Conservation (phyloP, 208 protist species). For the Leishmania tarentolae region DNA sequence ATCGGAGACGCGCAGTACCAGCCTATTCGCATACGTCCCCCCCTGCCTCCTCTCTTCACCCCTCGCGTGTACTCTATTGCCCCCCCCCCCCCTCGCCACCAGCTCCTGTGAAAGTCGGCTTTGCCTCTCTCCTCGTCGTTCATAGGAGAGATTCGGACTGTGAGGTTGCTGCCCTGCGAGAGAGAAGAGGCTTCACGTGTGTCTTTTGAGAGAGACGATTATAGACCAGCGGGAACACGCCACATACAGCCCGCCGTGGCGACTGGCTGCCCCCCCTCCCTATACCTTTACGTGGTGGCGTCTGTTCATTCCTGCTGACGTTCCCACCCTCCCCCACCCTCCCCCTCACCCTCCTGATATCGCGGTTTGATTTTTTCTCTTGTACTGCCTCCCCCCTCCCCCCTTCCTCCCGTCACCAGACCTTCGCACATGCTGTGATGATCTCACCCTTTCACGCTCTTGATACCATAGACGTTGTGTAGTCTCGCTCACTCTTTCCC, state of each 20-base stretch:
- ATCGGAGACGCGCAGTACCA: not conserved
- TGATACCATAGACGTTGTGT: not conserved
- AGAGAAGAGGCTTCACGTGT: not conserved
- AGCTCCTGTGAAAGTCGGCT: not conserved
- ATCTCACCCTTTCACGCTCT: not conserved
- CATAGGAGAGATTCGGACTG: not conserved
- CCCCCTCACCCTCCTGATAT: not conserved
- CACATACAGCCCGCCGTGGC: not conserved
- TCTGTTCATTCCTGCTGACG: not conserved
- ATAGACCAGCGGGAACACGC: not conserved
- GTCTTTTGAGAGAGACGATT: not conserved
- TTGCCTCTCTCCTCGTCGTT: not conserved
- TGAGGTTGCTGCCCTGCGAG: too few relatives aligned
- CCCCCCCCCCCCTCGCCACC: not conserved
- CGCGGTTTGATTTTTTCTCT: not conserved
- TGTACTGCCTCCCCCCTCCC: not conserved
- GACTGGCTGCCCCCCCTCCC: not conserved
- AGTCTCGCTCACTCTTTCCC: not conserved
- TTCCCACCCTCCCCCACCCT: not conserved
- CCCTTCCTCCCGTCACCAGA: not conserved
- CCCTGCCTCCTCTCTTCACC: not conserved
- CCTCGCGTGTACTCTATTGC: not conserved
- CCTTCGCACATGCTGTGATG: not conserved
- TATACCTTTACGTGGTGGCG: not conserved
- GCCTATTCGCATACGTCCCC: not conserved